Evolutionary conservation across 345 rosid species (phyloP).

Genomic region (Linum lewisii): DNA sequence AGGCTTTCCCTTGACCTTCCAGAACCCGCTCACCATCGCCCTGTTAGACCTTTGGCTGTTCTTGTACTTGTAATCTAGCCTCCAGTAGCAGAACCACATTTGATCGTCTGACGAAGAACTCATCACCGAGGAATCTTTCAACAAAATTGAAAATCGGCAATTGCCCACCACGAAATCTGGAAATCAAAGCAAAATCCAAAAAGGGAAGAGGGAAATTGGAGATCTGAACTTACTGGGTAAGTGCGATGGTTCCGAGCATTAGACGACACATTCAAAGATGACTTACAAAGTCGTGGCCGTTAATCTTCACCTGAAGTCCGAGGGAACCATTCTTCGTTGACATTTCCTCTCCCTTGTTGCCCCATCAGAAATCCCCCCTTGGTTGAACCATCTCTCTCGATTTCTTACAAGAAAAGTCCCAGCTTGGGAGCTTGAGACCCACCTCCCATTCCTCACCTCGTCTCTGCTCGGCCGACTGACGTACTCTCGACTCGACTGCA

Average conservation of each 20-base stretch:
- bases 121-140: background rate
- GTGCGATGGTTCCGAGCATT: slow-evolving; percentile 15
- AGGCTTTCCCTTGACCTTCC: slow-evolving; percentile 34
- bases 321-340: no score
- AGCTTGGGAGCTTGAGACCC: no score
- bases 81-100: slow-evolving; percentile 32
- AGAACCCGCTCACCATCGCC: slow-evolving; percentile 25
- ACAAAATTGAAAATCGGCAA: background rate
- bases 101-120: slow-evolving; percentile 11
- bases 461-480: no score
- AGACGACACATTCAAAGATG: slow-evolving; percentile 10
- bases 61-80: background rate
- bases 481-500: no score
- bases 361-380: no score
- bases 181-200: background rate
- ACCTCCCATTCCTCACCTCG: no score
- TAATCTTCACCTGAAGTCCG: slow-evolving; percentile 11
- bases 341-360: no score
- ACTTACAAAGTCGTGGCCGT: slow-evolving; percentile 6
- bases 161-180: background rate
- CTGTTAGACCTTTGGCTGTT: slow-evolving; percentile 20
- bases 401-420: no score
- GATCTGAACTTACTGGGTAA: slow-evolving; percentile 26
- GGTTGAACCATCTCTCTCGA: no score
- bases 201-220: background rate